phyloP scores from a whole-genome alignment of 2,329 filamentous ascomycete genomes.

The Elsinoe arachidis region DNA sequence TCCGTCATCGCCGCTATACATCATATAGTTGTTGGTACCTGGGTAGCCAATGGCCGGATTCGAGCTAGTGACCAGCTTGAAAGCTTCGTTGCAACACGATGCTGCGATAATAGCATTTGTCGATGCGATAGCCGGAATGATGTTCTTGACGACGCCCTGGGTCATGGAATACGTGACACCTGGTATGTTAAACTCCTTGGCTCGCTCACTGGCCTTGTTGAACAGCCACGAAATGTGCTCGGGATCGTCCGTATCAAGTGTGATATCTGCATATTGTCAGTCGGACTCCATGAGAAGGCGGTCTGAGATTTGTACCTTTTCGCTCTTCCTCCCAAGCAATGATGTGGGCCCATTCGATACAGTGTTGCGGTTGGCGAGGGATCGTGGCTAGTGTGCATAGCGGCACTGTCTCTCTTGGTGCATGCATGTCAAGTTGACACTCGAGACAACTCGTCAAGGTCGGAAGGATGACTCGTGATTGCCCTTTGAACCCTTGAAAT shows the following conservation, averaged over 20 bases:
- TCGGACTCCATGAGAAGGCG: not conserved
- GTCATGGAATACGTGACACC: conserved; percentile 94
- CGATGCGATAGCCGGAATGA: conserved; percentile 95
- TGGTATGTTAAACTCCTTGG: conserved; percentile 77
- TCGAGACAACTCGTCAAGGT: conserved; percentile 94
- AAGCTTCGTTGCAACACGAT: conserved; percentile 89
- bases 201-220: conserved; percentile 70
- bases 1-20: conserved; percentile 93
- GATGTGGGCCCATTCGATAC: conserved; percentile 97
- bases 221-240: conserved; percentile 98
- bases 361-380: conserved; percentile 93
- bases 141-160: conserved; percentile 97
- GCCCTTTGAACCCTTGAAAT: conserved; percentile 76
- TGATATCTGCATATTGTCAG: conserved; percentile 47
- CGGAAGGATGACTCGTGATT: conserved; percentile 84
- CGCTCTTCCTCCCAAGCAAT: conserved; percentile 80
- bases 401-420: conserved; percentile 90
- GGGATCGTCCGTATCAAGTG: conserved; percentile 89
- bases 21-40: conserved; percentile 81
- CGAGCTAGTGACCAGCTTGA: conserved; percentile 80
- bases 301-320: conserved; percentile 26
- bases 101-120: conserved; percentile 96
- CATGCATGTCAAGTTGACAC: conserved; percentile 97
- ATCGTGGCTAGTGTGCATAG: conserved; percentile 95
- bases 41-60: conserved; percentile 71